Conservation (phyloP, 352 stramenopile genomes). For the Plasmopara halstedii region DNA sequence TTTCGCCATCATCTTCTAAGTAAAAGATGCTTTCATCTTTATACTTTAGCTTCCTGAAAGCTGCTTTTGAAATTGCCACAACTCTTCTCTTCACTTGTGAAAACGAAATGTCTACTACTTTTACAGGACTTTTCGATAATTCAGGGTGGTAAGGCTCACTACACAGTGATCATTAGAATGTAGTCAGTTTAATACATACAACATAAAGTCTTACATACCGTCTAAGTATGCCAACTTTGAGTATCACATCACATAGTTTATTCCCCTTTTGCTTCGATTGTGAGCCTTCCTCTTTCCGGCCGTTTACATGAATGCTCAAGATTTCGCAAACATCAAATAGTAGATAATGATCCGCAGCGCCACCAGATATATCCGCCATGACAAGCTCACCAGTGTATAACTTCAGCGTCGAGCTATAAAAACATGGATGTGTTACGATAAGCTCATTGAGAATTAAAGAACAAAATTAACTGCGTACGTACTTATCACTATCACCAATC, state of each 20-base stretch:
- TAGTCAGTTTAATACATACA: not conserved
- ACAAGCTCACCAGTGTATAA: slow-evolving; percentile 65
- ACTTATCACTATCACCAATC: slow-evolving; percentile 59
- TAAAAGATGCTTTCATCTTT: slow-evolving; percentile 76
- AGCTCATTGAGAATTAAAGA: not conserved
- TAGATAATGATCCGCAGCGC: slow-evolving; percentile 59
- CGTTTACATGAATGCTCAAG: slow-evolving; percentile 40
- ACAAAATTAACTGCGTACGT: slow-evolving; percentile 7
- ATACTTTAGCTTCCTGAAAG: slow-evolving; percentile 55
- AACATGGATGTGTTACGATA: not conserved
- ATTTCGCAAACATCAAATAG: slow-evolving; percentile 80
- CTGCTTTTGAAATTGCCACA: slow-evolving; percentile 52
- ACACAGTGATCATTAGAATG: not conserved
- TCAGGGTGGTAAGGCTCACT: slow-evolving; percentile 52
- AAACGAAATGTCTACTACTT: slow-evolving; percentile 42
- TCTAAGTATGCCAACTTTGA: slow-evolving; percentile 58
- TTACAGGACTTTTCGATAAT: slow-evolving; percentile 30
- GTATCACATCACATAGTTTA: slow-evolving; percentile 27
- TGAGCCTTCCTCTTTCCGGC: slow-evolving; percentile 15
- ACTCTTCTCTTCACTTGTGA: slow-evolving; percentile 63
- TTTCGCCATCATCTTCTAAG: slow-evolving; percentile 27
- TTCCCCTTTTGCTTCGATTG: slow-evolving; percentile 22
- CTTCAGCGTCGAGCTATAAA: slow-evolving; percentile 38
- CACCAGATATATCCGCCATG: slow-evolving; percentile 54
- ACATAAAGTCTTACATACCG: slow-evolving; percentile 28